Evolutionary conservation across 2,329 filamentous ascomycete species (phyloP).

Genomic region (Diplodia sapinea): DNA sequence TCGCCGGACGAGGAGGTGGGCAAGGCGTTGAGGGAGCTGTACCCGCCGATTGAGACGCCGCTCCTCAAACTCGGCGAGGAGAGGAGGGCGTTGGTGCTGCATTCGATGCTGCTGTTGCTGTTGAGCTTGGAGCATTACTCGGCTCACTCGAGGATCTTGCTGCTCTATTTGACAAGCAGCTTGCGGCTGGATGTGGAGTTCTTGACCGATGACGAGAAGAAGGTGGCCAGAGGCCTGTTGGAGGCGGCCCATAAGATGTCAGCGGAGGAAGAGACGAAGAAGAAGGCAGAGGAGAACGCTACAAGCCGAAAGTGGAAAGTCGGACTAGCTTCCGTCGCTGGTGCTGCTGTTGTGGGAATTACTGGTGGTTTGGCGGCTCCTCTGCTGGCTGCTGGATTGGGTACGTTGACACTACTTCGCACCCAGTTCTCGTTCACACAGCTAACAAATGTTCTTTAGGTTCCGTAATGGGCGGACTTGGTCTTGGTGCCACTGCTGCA

Average conservation of each 20-base stretch:
- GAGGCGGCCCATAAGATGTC: conserved; percentile 71
- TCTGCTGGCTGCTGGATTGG: conserved; percentile 75
- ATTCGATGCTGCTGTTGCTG: conserved; percentile 73
- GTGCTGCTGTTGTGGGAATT: conserved; percentile 80
- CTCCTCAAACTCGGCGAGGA: conserved; percentile 65
- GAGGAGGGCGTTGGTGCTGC: conserved; percentile 71
- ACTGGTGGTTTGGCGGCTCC: conserved; percentile 81
- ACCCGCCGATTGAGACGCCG: conserved; percentile 47
- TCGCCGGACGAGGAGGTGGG: conserved; percentile 39
- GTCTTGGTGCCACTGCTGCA: conserved; percentile 74
- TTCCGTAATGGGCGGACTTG: conserved; percentile 75
- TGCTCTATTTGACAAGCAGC: conserved; percentile 73
- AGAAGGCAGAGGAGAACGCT: conserved; percentile 71
- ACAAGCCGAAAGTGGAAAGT: conserved; percentile 77
- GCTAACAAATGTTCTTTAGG: conserved; percentile 51
- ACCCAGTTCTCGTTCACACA: conserved; percentile 37
- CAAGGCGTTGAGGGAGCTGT: conserved; percentile 40
- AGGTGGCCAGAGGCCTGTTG: conserved; percentile 75
- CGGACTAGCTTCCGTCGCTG: conserved; percentile 85
- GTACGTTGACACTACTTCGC: conserved; percentile 36
- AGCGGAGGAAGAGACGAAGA: conserved; percentile 76
- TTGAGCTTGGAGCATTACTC: conserved; percentile 81
- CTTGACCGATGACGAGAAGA: conserved; percentile 73
- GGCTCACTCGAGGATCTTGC: conserved; percentile 72
- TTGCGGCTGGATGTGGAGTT: conserved; percentile 69